Evolutionary conservation across 345 rosid species (phyloP), one percentile per base, ranked within the genome.

Genomic region (Leavenworthia alabamica): DNA sequence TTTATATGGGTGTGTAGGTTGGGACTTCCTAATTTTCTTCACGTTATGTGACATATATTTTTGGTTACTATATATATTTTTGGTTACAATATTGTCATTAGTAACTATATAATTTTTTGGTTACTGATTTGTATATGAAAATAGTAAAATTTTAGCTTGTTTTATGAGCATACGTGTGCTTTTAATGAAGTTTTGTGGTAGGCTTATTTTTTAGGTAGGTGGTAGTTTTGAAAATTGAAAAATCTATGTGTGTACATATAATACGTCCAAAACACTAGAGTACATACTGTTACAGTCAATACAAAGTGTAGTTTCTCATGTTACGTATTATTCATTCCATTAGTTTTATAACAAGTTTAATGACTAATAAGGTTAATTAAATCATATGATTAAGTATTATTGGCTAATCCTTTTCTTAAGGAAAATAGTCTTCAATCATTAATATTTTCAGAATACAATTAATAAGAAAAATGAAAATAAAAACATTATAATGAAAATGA

Each of bases 1-100:
- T 43, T 29, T 3, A 1, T 40, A 10, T 59, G 41, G 42, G 52
- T 67, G 35, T 20, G 14, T 45, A 50, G 14, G 55, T 17, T 51
- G 55, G 48, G 67, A 60, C 33, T 26, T 43, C 40, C 11, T 40
- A 39, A 50, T 31, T 58, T 49, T 60, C 66, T 60, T 60, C 73
- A 68, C 48, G 67, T 60, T 33, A 33, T 51, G 60, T 68, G n/a
- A n/a, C n/a, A n/a, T n/a, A n/a, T n/a, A n/a, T n/a, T n/a, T n/a
- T n/a, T n/a, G n/a, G n/a, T 33, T 26, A 52, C 73, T 60, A n/a
- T 12, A 22, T 51, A 26, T 42, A 12, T 2, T 43, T 29, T 67
- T 67, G 53, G 51, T 22, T 40, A 4, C 11, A n/a, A n/a, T n/a
- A n/a, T n/a, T n/a, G n/a, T n/a, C n/a, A n/a, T n/a, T n/a, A n/a